phyloP scores from a whole-genome alignment of 495 filamentous ascomycete species.

The Hypomontagnella monticulosa region DNA sequence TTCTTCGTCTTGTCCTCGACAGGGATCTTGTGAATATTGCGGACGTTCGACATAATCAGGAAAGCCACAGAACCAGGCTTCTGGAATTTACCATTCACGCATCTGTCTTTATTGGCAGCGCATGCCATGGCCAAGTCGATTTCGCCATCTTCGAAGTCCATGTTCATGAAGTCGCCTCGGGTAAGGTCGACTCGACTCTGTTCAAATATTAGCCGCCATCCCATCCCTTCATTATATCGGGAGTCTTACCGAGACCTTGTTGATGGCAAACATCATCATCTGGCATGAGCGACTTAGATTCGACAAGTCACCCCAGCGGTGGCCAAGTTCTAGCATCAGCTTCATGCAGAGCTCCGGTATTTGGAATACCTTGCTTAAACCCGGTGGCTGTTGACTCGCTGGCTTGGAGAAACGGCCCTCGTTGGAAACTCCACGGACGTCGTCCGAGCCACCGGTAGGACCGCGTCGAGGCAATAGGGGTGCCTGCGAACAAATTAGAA shows the following conservation, averaged over 20 bases:
- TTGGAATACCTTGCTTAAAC: slow-evolving; percentile 9
- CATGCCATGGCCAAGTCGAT: background rate
- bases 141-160: slow-evolving; percentile 7
- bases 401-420: slow-evolving; percentile 3
- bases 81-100: background rate
- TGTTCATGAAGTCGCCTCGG: slow-evolving; percentile 8
- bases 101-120: background rate
- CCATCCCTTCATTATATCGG: background rate
- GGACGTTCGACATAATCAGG: slow-evolving; percentile 5
- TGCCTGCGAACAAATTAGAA: slow-evolving; percentile 23
- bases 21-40: background rate
- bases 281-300: slow-evolving; percentile 37
- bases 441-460: background rate
- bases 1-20: background rate
- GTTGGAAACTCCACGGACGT: too few species aligned
- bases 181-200: slow-evolving; percentile 20
- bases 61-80: background rate
- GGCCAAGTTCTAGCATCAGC: slow-evolving; percentile 15
- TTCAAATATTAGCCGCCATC: slow-evolving; percentile 8
- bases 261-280: slow-evolving; percentile 9
- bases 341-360: slow-evolving; percentile 17
- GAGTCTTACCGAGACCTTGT: slow-evolving; percentile 6
- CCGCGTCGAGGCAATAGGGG: slow-evolving; percentile 9
- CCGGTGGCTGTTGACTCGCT: slow-evolving; percentile 1
- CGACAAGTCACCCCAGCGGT: slow-evolving; percentile 32